Conservation (phyloP, 1,284 basidiomycete genomes). For the Xerocomus nothofagi region DNA sequence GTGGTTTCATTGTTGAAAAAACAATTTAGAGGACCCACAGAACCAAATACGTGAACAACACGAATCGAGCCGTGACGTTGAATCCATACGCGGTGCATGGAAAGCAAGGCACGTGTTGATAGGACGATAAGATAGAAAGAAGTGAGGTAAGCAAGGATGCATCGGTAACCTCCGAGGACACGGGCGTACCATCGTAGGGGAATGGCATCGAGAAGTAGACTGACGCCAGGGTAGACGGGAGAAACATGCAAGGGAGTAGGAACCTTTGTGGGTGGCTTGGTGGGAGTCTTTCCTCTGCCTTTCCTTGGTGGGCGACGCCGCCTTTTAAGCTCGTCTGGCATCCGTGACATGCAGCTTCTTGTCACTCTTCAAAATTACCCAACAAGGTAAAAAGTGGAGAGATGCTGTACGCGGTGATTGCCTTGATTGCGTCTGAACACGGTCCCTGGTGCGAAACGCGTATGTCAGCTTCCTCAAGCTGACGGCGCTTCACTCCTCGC, state of each 20-base stretch:
- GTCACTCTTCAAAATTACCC: slow-evolving; percentile 28
- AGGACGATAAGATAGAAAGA: slow-evolving; percentile 30
- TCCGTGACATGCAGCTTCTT: slow-evolving; percentile 14
- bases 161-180: slow-evolving; percentile 24
- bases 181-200: neutral
- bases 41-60: slow-evolving; percentile 34
- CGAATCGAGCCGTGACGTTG: slow-evolving; percentile 8
- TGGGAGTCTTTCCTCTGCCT: slow-evolving; percentile 14
- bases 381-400: slow-evolving; percentile 18
- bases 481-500: neutral
- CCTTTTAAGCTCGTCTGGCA: slow-evolving; percentile 27
- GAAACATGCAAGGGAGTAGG: slow-evolving; percentile 12
- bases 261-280: slow-evolving; percentile 1
- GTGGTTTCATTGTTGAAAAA: slow-evolving; percentile 32
- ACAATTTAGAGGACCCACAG: slow-evolving; percentile 34
- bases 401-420: slow-evolving; percentile 21
- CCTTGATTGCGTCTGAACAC: slow-evolving; percentile 27
- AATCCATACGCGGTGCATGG: slow-evolving; percentile 16
- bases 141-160: slow-evolving; percentile 13
- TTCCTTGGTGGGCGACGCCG: slow-evolving; percentile 7
- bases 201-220: neutral
- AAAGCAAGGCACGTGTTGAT: neutral
- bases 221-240: neutral
- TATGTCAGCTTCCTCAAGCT: slow-evolving; percentile 31
- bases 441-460: slow-evolving; percentile 28